These are phyloP conservation scores for Endothia cerciana DNA, from an alignment of 2,329 filamentous ascomycete species.

Conservation along the genomic window DNA sequence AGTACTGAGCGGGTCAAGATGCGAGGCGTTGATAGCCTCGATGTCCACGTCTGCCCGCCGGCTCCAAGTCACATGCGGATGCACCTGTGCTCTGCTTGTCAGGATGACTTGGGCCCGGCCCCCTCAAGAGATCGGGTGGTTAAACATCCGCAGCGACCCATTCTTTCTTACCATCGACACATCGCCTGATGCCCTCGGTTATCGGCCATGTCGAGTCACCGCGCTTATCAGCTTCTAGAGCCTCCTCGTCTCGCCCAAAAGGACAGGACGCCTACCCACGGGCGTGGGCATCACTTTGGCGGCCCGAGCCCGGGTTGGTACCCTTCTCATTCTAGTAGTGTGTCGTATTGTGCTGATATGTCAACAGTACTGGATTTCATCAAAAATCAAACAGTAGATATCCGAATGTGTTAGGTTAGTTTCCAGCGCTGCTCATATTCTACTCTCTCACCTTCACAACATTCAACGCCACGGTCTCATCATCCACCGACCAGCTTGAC, in stretches of 20 bases:
- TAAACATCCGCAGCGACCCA: not conserved
- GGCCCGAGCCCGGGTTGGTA: no score
- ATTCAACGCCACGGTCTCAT: not conserved
- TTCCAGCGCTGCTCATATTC: no score
- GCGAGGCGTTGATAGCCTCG: not conserved
- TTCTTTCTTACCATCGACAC: not conserved
- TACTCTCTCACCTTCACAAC: not conserved
- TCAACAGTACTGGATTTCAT: not conserved
- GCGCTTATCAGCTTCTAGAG: not conserved
- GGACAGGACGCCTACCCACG: not conserved
- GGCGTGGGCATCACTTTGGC: no score
- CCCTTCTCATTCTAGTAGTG: no score
- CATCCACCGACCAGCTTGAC: not conserved
- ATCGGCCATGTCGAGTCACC: not conserved
- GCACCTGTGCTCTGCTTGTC: not conserved
- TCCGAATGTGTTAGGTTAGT: not conserved
- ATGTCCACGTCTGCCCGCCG: not conserved
- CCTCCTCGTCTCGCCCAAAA: not conserved
- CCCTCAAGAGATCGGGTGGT: not conserved
- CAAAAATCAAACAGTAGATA: not conserved
- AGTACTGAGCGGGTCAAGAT: constrained; percentile 31
- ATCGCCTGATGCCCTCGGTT: not conserved
- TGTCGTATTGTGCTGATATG: not conserved
- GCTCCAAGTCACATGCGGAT: not conserved
- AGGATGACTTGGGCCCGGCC: not conserved